Conservation (phyloP, 2,329 filamentous ascomycete genomes). For the Penicillium sp. region DNA sequence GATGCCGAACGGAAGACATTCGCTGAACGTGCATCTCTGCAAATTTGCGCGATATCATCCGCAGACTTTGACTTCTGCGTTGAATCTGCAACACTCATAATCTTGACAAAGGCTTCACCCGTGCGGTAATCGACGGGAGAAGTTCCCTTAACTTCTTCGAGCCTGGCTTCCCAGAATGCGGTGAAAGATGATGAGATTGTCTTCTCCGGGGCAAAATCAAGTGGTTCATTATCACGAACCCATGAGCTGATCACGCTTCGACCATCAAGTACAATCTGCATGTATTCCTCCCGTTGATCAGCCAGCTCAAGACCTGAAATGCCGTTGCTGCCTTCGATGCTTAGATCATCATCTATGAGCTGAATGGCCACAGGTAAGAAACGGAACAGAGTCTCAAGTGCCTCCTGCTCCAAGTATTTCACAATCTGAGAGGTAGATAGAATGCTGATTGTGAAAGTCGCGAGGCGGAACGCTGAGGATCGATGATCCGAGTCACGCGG, state of each 20-base stretch:
- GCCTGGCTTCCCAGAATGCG: constrained; percentile 36
- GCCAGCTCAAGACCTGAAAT: constrained; percentile 52
- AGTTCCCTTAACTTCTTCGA: constrained; percentile 33
- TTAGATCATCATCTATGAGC: constrained; percentile 62
- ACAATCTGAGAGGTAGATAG: constrained; percentile 48
- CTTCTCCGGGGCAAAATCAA: constrained; percentile 13
- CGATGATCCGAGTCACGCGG: constrained; percentile 67
- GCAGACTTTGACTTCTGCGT: constrained; percentile 27
- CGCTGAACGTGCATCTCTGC: constrained; percentile 37
- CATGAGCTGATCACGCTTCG: constrained; percentile 50
- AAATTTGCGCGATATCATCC: constrained; percentile 36
- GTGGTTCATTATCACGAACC: constrained; percentile 31
- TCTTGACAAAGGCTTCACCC: constrained; percentile 43
- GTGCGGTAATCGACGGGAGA: constrained; percentile 40
- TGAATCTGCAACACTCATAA: constrained; percentile 37
- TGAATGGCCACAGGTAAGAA: constrained; percentile 58
- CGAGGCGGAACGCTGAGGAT: constrained; percentile 73
- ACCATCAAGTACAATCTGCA: constrained; percentile 55
- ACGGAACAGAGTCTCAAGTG: constrained; percentile 46
- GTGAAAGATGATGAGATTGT: constrained; percentile 27
- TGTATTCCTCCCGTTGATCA: constrained; percentile 55
- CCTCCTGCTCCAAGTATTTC: constrained; percentile 32
- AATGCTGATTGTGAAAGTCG: constrained; percentile 66
- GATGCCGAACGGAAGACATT: constrained; percentile 51
- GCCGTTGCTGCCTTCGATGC: constrained; percentile 56